Conservation (phyloP, 2,329 filamentous ascomycete genomes). For the Aureobasidium musti region DNA sequence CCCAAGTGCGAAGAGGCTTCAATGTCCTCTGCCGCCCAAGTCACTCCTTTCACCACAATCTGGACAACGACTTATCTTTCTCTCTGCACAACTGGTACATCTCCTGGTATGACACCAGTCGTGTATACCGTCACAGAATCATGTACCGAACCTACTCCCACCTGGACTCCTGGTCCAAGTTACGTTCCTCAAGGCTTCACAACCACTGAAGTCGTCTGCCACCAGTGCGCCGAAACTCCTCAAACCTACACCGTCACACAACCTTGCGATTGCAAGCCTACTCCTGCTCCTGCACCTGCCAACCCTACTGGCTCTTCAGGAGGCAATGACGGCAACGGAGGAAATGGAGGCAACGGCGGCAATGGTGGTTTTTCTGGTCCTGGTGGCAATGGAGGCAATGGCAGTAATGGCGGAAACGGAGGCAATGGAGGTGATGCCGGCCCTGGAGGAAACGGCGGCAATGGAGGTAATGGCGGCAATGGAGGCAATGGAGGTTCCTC, state of each 20-base stretch:
- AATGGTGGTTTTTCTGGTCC: constrained; percentile 14
- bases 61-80: constrained; percentile 43
- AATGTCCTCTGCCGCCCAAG: constrained; percentile 19
- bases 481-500: constrained; percentile 26
- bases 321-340: constrained; percentile 25
- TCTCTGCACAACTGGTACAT: constrained; percentile 41
- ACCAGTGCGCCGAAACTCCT: constrained; percentile 38
- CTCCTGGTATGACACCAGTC: constrained; percentile 34
- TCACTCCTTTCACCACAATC: constrained; percentile 38
- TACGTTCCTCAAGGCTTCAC: constrained; percentile 43
- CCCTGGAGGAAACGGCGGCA: background rate
- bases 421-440: constrained; percentile 3
- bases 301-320: constrained; percentile 31
- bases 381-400: constrained; percentile 32
- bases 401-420: constrained; percentile 20
- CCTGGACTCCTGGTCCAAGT: constrained; percentile 39
- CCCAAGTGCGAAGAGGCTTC: constrained; percentile 38
- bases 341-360: constrained; percentile 1
- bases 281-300: constrained; percentile 33
- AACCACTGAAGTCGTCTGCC: constrained; percentile 40
- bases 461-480: constrained; percentile 24
- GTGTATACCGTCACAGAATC: constrained; percentile 45
- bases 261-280: constrained; percentile 42
- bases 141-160: constrained; percentile 40
- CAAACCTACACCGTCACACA: constrained; percentile 42